These are phyloP conservation scores for Capsella rubella DNA, from an alignment of 441 rosid species.

Conservation along the genomic window DNA sequence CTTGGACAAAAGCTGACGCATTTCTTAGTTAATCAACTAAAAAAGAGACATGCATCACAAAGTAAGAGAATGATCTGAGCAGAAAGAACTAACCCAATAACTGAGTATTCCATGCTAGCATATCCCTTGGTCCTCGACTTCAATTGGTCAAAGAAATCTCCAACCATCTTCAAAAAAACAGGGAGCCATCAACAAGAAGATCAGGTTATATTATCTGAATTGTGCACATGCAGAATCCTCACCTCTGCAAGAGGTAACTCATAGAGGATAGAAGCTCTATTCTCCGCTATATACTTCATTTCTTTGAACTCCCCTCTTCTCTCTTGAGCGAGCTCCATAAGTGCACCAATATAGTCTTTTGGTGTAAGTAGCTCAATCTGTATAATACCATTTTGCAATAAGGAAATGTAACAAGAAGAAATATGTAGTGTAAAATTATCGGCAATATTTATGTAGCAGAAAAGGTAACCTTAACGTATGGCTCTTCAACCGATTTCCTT, in stretches of 20 bases:
- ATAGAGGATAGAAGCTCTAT: slow-evolving; percentile 83
- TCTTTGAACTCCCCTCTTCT: slow-evolving; percentile 95
- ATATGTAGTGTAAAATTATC: slow-evolving; percentile 1
- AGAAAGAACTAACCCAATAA: slow-evolving; percentile 66
- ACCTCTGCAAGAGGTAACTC: slow-evolving; percentile 97
- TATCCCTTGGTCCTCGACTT: slow-evolving; percentile 97
- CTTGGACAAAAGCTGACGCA: neutral
- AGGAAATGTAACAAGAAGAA: slow-evolving; percentile 8
- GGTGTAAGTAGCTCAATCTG: slow-evolving; percentile 98
- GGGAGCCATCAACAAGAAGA: slow-evolving; percentile 18
- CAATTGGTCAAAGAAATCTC: slow-evolving; percentile 96
- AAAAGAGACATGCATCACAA: slow-evolving; percentile 19
- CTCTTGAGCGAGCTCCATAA: slow-evolving; percentile 98
- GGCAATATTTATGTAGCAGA: slow-evolving; percentile 11
- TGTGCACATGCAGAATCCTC: slow-evolving; percentile 12
- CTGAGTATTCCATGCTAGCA: slow-evolving; percentile 98
- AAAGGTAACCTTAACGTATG: slow-evolving; percentile 79
- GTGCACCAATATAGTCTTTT: slow-evolving; percentile 92
- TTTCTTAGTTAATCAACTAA: slow-evolving; percentile 6
- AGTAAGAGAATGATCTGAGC: slow-evolving; percentile 23
- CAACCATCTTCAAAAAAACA: slow-evolving; percentile 79
- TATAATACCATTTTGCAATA: slow-evolving; percentile 36
- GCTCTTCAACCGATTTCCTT: slow-evolving; percentile 92
- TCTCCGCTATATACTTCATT: slow-evolving; percentile 92
- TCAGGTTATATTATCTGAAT: slow-evolving; percentile 12